Evolutionary conservation across 495 filamentous ascomycete species (phyloP), one percentile per base, ranked within the genome.

Genomic region (Neohortaea acidophila): DNA sequence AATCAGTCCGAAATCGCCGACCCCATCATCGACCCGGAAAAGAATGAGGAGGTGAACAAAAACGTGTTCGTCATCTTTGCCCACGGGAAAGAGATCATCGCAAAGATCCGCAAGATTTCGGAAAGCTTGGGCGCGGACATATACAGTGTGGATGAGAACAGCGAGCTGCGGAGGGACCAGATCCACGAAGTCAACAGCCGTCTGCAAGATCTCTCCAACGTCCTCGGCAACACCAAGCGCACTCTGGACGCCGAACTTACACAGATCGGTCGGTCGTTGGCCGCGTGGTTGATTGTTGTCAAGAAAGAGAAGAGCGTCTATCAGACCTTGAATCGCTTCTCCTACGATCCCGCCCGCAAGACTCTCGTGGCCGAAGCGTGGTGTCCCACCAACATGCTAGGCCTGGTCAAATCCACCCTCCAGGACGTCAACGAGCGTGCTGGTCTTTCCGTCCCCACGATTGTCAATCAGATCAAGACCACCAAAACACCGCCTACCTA

Each of bases 51-150:
- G 32, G 68, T 91, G 44, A 74, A 76, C 60, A 99, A 99, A 76
- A 99, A 93, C 52, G 89, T 96, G 40, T 99, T 96, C 51, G 86
- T 99, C 43, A 96, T 99, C 54, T 99, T 99, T 54, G 87, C 91
- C 19, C 91, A 99, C 49, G 89, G 89, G 49, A 94, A 92, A 58
- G 87, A 92, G 59, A 89, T 99, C 52, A 75, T 99, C 47, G 79
- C 85, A 44, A 96, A 96, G 71, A 99, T 99, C 55, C 75, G 89
- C 48, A 94, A 94, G 68, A 94, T 99, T 38, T 93, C 86, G 10
- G 89, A 99, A 62, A 94, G 85, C 1, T 75, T 99, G 53, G 81
- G 89, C 35, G 87, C 91, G 44, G 81, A 89, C 54, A 65, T 94
- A 34, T 99, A 99, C 65, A 83, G 76, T 44, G 87, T 99, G 11